Base-by-base conservation (phyloP, 768 basidiomycete genomes). In the Russula ochroleuca region DNA sequence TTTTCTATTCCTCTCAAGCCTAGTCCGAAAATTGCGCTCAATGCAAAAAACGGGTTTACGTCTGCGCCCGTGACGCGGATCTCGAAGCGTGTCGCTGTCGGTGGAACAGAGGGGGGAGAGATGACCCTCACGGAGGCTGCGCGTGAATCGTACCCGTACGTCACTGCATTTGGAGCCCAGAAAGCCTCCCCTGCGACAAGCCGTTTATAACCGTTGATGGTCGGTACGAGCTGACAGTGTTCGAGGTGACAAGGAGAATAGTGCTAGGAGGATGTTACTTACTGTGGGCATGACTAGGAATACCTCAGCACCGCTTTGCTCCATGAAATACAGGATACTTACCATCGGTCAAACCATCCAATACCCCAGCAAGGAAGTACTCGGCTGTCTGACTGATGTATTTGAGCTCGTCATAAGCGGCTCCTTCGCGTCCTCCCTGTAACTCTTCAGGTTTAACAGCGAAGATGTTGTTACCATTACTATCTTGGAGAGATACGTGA, bases 131-230 rank as follows among this genome's bases (percentile, higher is more conserved):
- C 83, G 11, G 92, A 93, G 13, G 94, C 94, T 0, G 87, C 88
- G 40, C 97, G 90, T 23, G 92, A 94, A 75, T 99, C 97, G 72
- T 95, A 98, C 11, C 95, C 96, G 73, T 94, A 98, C 3, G 94
- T 95, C 19, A 92, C 82, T 3, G 92, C 85, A 69, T 93, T 95
- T 0, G 94, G 94, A 6, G 94, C 94, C 92, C 92, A 97, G 79
- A 90, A 94, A 5, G 88, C 87, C 73, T 94, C 93, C 14, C 94
- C 94, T 21, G 91, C 94, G 21, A 92, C 87, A 9, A 99, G 84
- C 17, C 97, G 92, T 73, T 98, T 99, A 79, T 99, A 99, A 9
- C 96, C 94, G 70, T 96, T 96, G 75, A 97, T 88, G 0, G 91
- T 96, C 1, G 92, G 94, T 17, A 92, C 90, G 28, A 92, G 73